Percentiles rank a stretch among this genome's conserved stretches.
Conservation (phyloP, 1,139 yeast species). For the Kodamaea arcana region DNA sequence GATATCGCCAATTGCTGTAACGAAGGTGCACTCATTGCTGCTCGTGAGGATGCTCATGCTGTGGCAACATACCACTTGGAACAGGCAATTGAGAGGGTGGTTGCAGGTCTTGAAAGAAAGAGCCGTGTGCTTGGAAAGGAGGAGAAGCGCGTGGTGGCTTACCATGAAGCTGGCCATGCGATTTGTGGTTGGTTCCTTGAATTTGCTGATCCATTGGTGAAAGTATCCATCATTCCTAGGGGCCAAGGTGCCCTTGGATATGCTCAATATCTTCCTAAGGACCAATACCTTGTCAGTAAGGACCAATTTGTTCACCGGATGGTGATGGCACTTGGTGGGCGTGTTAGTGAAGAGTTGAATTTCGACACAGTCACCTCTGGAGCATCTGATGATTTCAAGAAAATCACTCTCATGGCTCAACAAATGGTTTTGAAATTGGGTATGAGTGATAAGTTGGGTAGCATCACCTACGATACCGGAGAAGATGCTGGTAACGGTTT, state of each 20-base stretch:
- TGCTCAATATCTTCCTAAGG: slow-evolving; percentile 80
- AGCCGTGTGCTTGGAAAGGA: slow-evolving; percentile 63
- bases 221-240: slow-evolving; percentile 78
- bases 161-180: slow-evolving; percentile 84
- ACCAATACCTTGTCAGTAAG: slow-evolving; percentile 61
- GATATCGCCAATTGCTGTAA: slow-evolving; percentile 82
- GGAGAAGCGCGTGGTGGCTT: slow-evolving; percentile 73
- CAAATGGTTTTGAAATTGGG: slow-evolving; percentile 75
- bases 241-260: slow-evolving; percentile 84
- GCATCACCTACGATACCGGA: slow-evolving; percentile 47
- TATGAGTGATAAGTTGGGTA: slow-evolving; percentile 69
- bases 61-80: slow-evolving; percentile 67
- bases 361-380: slow-evolving; percentile 78
- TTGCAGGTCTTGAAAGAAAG: slow-evolving; percentile 77
- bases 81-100: slow-evolving; percentile 76
- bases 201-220: slow-evolving; percentile 71
- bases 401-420: slow-evolving; percentile 73
- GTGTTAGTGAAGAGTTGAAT: slow-evolving; percentile 75
- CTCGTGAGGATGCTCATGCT: slow-evolving; percentile 54
- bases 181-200: slow-evolving; percentile 74
- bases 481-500: slow-evolving; percentile 38
- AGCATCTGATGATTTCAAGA: slow-evolving; percentile 77
- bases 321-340: slow-evolving; percentile 79
- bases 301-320: slow-evolving; percentile 68
- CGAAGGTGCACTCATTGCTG: slow-evolving; percentile 81